Base-by-base conservation (phyloP, 257 asterid genomes). In the Solanum lycopersicoides region DNA sequence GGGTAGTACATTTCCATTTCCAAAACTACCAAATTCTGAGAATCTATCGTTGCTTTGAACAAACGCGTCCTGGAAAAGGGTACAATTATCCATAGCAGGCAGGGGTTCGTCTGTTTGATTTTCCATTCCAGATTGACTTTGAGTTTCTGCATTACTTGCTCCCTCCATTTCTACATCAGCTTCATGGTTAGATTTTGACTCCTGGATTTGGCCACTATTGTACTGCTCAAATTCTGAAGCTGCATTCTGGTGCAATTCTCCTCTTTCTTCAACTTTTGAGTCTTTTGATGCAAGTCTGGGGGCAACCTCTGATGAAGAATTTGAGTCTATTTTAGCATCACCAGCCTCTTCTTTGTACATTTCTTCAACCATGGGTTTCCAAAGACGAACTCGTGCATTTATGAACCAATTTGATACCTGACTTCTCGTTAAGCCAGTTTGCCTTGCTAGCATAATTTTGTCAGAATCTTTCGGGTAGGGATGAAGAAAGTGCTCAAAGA, bases 321-420 rank as follows among this genome's bases (percentile, higher is more conserved):
- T 94, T 5, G 98, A 91, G 88, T 93, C 95, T 88, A 91, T 88
- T 59, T 95, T 93, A 25, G 91, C 89, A 73, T 93, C 98, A 1
- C 92, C 93, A 4, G 90, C 88, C 90, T 96, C 99, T 91, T 95
- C 98, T 88, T 93, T 94, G 96, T 96, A 95, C 97, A 96, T 96
- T 83, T 96, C 98, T 89, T 95, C 99, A 25, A 96, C 98, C 99
- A 96, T 95, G 39, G 99, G 98, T 91, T 96, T 96, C 99, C 98
- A 96, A 4, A 96, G 98, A 7, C 99, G 96, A 60, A 96, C 98
- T 69, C 98, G 89, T 20, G 99, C 99, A 80, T 96, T 96, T 90
- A 96, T 96, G 91, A 96, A 96, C 99, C 99, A 95, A 92, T 96
- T 96, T 84, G 98, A 96, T 84, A 95, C 99, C 99, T 95, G 98